phyloP scores from a whole-genome alignment of 257 asterid genomes.

The Lycium barbarum region DNA sequence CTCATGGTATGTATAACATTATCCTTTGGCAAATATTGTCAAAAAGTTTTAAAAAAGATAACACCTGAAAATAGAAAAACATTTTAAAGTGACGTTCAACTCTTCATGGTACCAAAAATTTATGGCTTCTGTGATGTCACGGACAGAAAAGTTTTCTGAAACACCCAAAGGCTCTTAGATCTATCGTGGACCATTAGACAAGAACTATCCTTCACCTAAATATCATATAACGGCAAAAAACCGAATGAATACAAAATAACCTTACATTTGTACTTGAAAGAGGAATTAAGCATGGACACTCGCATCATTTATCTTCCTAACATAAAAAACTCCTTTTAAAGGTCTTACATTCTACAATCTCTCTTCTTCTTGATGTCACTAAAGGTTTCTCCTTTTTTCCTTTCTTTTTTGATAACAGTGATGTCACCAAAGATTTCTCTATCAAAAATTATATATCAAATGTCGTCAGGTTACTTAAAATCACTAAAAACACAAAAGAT shows the following conservation, averaged over 20 bases:
- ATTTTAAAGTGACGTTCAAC: background rate
- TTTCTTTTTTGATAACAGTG: too few relatives aligned
- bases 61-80: background rate
- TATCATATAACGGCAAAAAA: background rate
- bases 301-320: background rate
- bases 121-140: background rate
- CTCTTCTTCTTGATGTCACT: constrained; percentile 6
- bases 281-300: background rate
- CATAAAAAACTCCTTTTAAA: background rate
- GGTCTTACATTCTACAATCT: background rate
- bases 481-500: background rate
- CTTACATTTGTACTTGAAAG: background rate
- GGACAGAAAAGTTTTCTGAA: background rate
- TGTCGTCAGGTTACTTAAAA: background rate
- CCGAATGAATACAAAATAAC: background rate
- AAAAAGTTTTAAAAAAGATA: background rate
- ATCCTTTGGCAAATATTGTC: background rate
- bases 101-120: background rate
- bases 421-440: background rate
- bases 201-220: constrained; percentile 2
- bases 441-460: background rate
- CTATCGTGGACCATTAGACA: background rate
- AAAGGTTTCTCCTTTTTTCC: background rate
- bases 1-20: background rate
- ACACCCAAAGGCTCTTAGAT: too few relatives aligned